Percentiles rank a stretch among this genome's conserved stretches.
Conservation (phyloP, 495 filamentous ascomycete species). For the Talaromyces trachyspermus region DNA sequence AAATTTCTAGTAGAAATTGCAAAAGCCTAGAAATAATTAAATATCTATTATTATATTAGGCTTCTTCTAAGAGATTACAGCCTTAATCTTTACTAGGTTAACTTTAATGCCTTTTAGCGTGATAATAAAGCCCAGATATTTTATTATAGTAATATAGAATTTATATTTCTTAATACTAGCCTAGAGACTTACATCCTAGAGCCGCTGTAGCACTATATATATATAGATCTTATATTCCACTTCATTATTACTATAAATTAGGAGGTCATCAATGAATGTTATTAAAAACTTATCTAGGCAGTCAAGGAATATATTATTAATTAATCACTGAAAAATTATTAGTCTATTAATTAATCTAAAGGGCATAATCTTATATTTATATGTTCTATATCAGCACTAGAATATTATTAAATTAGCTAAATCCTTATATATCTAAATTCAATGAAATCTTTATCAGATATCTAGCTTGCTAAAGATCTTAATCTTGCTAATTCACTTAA, state of each 20-base stretch:
- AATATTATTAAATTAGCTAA: neutral
- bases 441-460: constrained; percentile 3
- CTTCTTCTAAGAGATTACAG: neutral
- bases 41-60: neutral
- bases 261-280: constrained; percentile 13
- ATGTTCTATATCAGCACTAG: constrained; percentile 2
- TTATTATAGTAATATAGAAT: constrained; percentile 3
- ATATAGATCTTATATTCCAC: constrained; percentile 12
- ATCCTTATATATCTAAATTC: constrained; percentile 1
- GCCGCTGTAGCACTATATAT: constrained; percentile 5
- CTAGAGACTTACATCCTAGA: constrained; percentile 8
- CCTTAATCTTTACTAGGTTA: neutral
- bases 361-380: constrained; percentile 2
- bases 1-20: neutral
- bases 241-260: constrained; percentile 15
- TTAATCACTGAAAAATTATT: constrained; percentile 13
- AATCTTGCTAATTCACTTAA: neutral
- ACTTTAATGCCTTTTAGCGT: no score
- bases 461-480: constrained; percentile 2
- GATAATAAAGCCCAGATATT: no score
- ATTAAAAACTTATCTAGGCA: constrained; percentile 12
- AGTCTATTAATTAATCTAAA: constrained; percentile 11
- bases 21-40: neutral
- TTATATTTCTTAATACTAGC: constrained; percentile 13
- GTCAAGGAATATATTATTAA: constrained; percentile 15